These are phyloP conservation scores for Kockiozyma suomiensis DNA, from an alignment of 805 yeast genomes.

Conservation along the genomic window DNA sequence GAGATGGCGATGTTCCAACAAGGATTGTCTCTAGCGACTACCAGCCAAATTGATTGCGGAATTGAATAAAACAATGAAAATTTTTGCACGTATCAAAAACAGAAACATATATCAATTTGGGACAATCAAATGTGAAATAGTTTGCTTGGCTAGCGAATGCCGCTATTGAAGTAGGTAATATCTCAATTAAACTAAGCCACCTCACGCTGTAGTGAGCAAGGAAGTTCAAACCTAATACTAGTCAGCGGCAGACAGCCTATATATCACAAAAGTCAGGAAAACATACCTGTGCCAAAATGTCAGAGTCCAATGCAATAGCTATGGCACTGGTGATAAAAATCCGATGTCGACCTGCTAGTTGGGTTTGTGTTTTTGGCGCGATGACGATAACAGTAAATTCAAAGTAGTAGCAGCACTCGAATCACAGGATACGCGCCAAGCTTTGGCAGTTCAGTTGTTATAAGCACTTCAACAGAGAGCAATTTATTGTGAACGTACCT, in stretches of 20 bases:
- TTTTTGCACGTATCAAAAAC: conserved; percentile 1
- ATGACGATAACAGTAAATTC: conserved; percentile 3
- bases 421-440: neutral
- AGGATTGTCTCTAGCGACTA: neutral
- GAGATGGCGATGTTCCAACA: neutral
- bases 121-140: neutral
- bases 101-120: neutral
- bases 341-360: neutral
- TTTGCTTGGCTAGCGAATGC: no score
- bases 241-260: neutral
- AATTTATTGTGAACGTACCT: no score
- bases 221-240: neutral
- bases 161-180: neutral
- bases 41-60: neutral
- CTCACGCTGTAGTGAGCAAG: neutral
- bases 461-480: no score
- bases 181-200: neutral
- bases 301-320: no score
- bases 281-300: no score
- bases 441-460: neutral
- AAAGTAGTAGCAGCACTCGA: neutral
- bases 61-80: neutral
- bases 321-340: no score
- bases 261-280: no score
- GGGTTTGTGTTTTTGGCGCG: neutral